A percentile compares a stretch with the other conserved stretches of the same genome.
phyloP scores from a whole-genome alignment of 2,329 filamentous ascomycete species.

The Monilinia fructicola region DNA sequence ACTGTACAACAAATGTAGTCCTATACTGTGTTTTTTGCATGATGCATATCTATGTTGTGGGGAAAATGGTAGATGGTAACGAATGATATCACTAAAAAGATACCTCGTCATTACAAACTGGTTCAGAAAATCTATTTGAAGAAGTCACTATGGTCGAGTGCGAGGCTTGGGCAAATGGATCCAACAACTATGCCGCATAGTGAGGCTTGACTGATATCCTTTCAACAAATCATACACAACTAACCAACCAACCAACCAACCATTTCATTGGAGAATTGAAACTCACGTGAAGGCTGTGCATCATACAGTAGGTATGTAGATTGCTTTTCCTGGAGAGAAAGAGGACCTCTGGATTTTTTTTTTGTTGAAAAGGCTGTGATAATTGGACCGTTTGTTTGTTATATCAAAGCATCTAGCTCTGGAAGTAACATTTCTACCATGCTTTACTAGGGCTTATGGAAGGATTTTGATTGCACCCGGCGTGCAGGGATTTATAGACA shows the following conservation, averaged over 20 bases:
- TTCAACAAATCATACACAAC: not conserved
- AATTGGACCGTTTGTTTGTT: not conserved
- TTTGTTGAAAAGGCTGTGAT: not conserved
- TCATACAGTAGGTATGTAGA: not conserved
- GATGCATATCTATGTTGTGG: not conserved
- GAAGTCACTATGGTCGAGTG: not conserved
- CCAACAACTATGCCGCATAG: not conserved
- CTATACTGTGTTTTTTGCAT: not conserved
- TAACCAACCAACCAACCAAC: not conserved
- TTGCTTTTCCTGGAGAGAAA: no score
- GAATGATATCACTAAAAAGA: not conserved
- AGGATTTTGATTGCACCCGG: not conserved
- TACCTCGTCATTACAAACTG: not conserved
- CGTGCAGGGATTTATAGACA: not conserved
- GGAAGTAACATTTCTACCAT: not conserved
- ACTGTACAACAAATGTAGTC: not conserved
- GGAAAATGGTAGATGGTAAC: not conserved
- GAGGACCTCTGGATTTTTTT: no score
- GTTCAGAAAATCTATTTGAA: not conserved
- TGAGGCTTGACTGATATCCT: conserved; percentile 6
- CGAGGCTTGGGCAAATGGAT: not conserved
- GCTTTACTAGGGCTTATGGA: not conserved
- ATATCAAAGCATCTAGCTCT: not conserved
- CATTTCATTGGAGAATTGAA: not conserved
- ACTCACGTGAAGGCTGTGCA: not conserved